Evolutionary conservation across 2,329 filamentous ascomycete genomes (phyloP).

Genomic region (Xylaria sp.): DNA sequence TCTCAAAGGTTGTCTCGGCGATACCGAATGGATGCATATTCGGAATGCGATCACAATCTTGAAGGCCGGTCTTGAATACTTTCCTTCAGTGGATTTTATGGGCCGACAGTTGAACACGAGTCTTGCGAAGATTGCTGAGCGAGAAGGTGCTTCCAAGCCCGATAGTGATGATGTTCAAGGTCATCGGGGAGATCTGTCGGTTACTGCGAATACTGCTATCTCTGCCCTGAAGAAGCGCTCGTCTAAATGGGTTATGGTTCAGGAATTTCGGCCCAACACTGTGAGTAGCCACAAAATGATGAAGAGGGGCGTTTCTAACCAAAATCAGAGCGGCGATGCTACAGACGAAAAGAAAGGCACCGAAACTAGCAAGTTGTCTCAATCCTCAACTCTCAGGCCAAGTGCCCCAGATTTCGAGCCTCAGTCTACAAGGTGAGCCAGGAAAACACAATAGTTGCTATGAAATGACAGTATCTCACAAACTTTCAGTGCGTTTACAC

Average conservation of each 20-base stretch:
- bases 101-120: constrained; percentile 69
- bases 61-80: constrained; percentile 78
- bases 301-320: constrained; percentile 40
- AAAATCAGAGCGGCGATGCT: constrained; percentile 48
- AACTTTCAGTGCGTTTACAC: constrained; percentile 31
- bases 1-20: constrained; percentile 79
- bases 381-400: constrained; percentile 57
- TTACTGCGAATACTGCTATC: constrained; percentile 73
- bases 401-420: constrained; percentile 71
- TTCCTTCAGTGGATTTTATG: constrained; percentile 90
- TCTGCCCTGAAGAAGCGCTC: constrained; percentile 72
- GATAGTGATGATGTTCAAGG: constrained; percentile 58
- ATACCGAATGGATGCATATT: constrained; percentile 95
- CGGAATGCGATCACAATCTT: constrained; percentile 92
- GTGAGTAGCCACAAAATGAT: constrained; percentile 49
- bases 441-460: background rate
- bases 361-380: constrained; percentile 45
- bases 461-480: constrained; percentile 24
- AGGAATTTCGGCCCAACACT: constrained; percentile 71
- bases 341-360: constrained; percentile 47
- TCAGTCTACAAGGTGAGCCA: constrained; percentile 44
- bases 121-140: constrained; percentile 68
- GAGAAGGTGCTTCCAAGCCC: constrained; percentile 60
- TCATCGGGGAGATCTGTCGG: constrained; percentile 73
- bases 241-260: constrained; percentile 73